Conservation (phyloP, 495 filamentous ascomycete genomes). For the Aspergillus asperescens region DNA sequence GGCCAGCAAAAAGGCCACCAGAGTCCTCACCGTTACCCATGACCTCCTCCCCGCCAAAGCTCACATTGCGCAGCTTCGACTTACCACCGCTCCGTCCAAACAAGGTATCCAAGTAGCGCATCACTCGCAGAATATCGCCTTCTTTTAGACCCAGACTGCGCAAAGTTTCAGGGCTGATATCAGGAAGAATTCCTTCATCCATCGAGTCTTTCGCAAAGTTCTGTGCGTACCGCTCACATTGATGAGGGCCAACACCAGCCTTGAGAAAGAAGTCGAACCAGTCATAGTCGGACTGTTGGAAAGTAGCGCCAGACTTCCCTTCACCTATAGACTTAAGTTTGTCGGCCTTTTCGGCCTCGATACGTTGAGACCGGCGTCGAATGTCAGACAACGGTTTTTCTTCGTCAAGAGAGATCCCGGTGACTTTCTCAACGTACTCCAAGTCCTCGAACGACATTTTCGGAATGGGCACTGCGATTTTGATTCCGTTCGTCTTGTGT, state of each 20-base stretch:
- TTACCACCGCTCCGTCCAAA: slow-evolving; percentile 59
- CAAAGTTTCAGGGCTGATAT: slow-evolving; percentile 75
- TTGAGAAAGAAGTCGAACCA: slow-evolving; percentile 98
- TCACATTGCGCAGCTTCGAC: slow-evolving; percentile 55
- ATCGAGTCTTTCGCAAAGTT: slow-evolving; percentile 88
- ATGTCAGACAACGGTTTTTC: slow-evolving; percentile 92
- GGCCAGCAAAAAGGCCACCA: slow-evolving; percentile 84
- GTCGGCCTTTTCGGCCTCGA: slow-evolving; percentile 27
- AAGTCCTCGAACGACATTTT: slow-evolving; percentile 96
- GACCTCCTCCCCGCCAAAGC: slow-evolving; percentile 54
- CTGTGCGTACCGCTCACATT: slow-evolving; percentile 89
- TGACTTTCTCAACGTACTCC: slow-evolving; percentile 83
- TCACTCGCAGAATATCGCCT: slow-evolving; percentile 92
- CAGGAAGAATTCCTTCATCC: slow-evolving; percentile 84
- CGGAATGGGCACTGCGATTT: slow-evolving; percentile 88
- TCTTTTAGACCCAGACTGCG: slow-evolving; percentile 86
- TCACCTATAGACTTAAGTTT: slow-evolving; percentile 18
- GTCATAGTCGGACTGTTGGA: slow-evolving; percentile 70
- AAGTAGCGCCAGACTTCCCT: slow-evolving; percentile 47
- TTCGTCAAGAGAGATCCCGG: slow-evolving; percentile 88
- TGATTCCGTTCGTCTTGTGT: slow-evolving; percentile 95
- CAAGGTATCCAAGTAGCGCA: slow-evolving; percentile 80
- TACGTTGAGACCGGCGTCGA: slow-evolving; percentile 36
- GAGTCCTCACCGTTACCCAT: slow-evolving; percentile 49
- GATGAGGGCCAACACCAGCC: slow-evolving; percentile 82